Base-by-base conservation (phyloP, 768 basidiomycete species). In the Saitozyma sp. region DNA sequence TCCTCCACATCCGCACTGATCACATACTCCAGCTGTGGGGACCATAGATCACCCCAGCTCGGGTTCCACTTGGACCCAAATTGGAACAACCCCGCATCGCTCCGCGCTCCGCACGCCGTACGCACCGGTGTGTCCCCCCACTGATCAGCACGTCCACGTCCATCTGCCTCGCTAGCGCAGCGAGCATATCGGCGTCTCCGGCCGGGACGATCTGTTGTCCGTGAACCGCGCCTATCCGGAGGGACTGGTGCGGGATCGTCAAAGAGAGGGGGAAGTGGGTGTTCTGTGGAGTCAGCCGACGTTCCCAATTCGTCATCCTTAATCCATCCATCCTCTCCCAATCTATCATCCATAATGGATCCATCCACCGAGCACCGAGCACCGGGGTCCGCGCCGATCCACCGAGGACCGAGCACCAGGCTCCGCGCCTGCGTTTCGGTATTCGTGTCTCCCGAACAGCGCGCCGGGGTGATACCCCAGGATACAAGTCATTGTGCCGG, bases 101-200 rank as follows among this genome's bases (percentile, higher is more conserved):
- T 29, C 29, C 29, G 29, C 29, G 2, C 29, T 2, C 29, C 29
- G 5, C 29, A 29, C 29, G 29, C 29, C 29, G 29, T 5, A 45
- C 90, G 76, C 74, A 95, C 94, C 86, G 87, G 80, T 97, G 94
- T 0, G 96, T 98, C 72, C 92, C 92, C 0, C 96, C 96, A 2
- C 89, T 91, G 19, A 98, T 82, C 42, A 98, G 83, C 0, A 99
- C 92, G 73, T 99, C 96, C 4, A 97, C 96, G 76, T 98, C 95
- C 90, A 99, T 92, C 80, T 94, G 92, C 43, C 95, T 82, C 14
- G 94, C 92, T 58, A 94, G 85, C 3, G 90, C 85, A 56, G 86
- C 88, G 49, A 98, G 83, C n/a, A 90, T 88, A 74, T 96, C 92
- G 3, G 92, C 83, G 77, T 96, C 93, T 13, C 94, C 96, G 0